A percentile compares a stretch with the other conserved stretches of the same genome.
Conservation (phyloP, 805 yeast genomes). For the Candida boleticola region DNA sequence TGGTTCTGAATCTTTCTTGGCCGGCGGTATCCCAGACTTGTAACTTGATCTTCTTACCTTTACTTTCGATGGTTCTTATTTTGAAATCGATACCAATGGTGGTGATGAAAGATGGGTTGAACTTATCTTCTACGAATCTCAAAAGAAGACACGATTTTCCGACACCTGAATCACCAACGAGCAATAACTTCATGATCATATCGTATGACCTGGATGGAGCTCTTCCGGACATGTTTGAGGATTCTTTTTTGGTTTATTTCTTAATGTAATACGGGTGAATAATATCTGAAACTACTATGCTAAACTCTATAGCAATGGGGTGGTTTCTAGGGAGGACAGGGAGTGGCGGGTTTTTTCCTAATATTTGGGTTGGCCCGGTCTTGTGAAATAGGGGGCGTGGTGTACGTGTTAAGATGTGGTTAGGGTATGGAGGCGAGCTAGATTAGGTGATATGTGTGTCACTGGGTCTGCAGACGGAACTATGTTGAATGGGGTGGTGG, state of each 20-base stretch:
- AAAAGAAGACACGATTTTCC: constrained; percentile 94
- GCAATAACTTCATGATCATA: constrained; percentile 84
- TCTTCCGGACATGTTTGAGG: constrained; percentile 50
- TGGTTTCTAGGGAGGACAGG: not conserved
- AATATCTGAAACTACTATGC: too few species aligned
- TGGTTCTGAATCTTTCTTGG: constrained; percentile 96
- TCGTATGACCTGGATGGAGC: constrained; percentile 76
- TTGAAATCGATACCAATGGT: constrained; percentile 97
- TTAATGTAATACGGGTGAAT: too few species aligned
- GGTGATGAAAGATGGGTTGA: constrained; percentile 94
- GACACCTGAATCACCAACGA: constrained; percentile 97
- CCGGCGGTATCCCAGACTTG: constrained; percentile 99
- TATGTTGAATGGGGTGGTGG: too few species aligned
- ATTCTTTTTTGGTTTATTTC: not conserved
- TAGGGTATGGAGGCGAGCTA: too few species aligned
- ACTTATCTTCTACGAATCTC: constrained; percentile 96
- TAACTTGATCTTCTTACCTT: constrained; percentile 94
- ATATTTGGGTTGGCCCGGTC: too few species aligned
- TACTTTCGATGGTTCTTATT: constrained; percentile 86
- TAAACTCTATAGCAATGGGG: too few species aligned
- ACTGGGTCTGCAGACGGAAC: too few species aligned
- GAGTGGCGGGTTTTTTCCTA: too few species aligned
- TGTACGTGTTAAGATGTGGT: too few species aligned
- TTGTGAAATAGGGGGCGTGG: too few species aligned
- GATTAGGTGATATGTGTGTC: too few species aligned